Evolutionary conservation across 202 grass and related monocot species (phyloP).

Genomic region (Carex sylvatica): DNA sequence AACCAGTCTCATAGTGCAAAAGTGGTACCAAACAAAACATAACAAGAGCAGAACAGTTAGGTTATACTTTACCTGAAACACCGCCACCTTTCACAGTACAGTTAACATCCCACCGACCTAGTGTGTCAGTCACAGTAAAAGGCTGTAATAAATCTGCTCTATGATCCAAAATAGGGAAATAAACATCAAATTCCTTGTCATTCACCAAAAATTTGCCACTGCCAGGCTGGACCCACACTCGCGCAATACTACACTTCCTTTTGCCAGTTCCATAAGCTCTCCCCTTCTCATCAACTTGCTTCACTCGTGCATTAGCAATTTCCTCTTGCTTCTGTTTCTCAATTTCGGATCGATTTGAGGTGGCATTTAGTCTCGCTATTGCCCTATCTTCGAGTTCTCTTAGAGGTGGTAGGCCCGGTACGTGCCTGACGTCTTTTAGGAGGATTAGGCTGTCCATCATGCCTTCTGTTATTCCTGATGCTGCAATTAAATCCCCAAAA

Average conservation of each 20-base stretch:
- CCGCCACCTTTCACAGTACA: conserved; percentile 92
- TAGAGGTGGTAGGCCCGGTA: conserved; percentile 71
- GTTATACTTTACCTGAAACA: conserved; percentile 56
- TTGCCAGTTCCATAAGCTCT: conserved; percentile 93
- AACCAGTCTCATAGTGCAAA: conserved; percentile 17
- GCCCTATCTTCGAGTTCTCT: conserved; percentile 76
- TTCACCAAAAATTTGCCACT: conserved; percentile 85
- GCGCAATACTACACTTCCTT: conserved; percentile 85
- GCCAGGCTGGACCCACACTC: conserved; percentile 83
- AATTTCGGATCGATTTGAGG: conserved; percentile 71
- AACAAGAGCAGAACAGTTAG: background rate
- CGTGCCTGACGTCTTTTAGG: conserved; percentile 61
- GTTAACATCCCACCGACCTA: conserved; percentile 65
- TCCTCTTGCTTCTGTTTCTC: conserved; percentile 71
- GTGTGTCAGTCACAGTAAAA: conserved; percentile 75
- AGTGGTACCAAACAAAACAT: background rate
- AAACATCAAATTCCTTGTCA: conserved; percentile 85
- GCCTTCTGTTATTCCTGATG: conserved; percentile 73
- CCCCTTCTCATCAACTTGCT: conserved; percentile 85
- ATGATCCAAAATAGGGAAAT: conserved; percentile 88
- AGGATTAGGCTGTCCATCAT: conserved; percentile 98
- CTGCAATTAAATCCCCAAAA: conserved; percentile 75
- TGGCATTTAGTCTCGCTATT: conserved; percentile 57
- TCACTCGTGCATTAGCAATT: conserved; percentile 67
- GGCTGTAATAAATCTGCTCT: conserved; percentile 84